Conservation (phyloP, 208 protist genomes). For the Acanthamoeba castellanii region DNA sequence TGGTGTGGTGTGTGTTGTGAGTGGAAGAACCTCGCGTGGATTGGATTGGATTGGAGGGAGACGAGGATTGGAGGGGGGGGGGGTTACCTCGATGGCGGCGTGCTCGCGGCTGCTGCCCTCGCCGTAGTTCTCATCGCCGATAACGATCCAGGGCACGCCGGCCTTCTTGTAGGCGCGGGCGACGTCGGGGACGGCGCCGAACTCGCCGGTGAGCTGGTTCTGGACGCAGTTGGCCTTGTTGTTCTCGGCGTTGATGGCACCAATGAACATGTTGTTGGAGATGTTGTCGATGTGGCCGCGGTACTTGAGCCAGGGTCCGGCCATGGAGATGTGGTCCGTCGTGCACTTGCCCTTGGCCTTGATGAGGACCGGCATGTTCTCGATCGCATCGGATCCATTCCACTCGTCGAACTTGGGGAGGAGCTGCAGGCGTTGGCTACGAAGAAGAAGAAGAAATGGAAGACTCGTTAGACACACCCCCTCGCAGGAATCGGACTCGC, state of each 20-base stretch:
- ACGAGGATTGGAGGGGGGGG: neutral
- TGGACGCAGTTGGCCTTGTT: slow-evolving; percentile 88
- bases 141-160: slow-evolving; percentile 90
- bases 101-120: slow-evolving; percentile 92
- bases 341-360: slow-evolving; percentile 92
- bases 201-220: slow-evolving; percentile 89
- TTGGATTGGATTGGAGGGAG: too few species aligned
- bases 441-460: neutral
- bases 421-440: slow-evolving; percentile 84
- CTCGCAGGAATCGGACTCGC: too few species aligned
- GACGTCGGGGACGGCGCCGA: slow-evolving; percentile 82
- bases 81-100: slow-evolving; percentile 88
- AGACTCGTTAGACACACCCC: too few species aligned
- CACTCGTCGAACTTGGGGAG: slow-evolving; percentile 88
- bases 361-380: slow-evolving; percentile 81
- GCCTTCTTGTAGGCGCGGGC: slow-evolving; percentile 86
- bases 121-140: slow-evolving; percentile 94
- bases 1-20: too few species aligned
- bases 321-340: slow-evolving; percentile 93
- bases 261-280: slow-evolving; percentile 93
- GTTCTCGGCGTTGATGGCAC: slow-evolving; percentile 90
- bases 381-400: slow-evolving; percentile 80
- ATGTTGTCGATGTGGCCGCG: slow-evolving; percentile 94
- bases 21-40: too few species aligned
- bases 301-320: slow-evolving; percentile 91